Base-by-base conservation (phyloP, 2,329 filamentous ascomycete genomes). In the Raffaelea deltoideospora region DNA sequence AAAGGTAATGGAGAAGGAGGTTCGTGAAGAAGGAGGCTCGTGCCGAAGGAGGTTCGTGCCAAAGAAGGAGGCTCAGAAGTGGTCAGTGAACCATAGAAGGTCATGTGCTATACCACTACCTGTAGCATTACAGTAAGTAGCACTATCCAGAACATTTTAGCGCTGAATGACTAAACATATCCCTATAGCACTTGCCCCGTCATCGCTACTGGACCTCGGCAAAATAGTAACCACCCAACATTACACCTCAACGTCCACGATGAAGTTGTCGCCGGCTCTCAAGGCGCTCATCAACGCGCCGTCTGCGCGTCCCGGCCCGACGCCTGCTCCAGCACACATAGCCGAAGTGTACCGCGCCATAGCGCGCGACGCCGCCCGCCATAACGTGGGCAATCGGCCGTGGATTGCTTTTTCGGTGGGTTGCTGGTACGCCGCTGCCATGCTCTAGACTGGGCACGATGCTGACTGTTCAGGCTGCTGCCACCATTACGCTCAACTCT, bases 401-500 rank as follows among this genome's bases (percentile, higher is more conserved):
- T 85, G 78, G 77, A 55, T 84, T 14, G 69, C 72, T 14, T 57
- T 82, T 27, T 76, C 78, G 26, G 76, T 78, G 52, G 11, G 61
- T 47, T 5, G 20, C 15, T 15, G n/a, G n/a, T n/a, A n/a, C n/a
- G n/a, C n/a, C n/a, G n/a, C 10, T 13, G 9, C 7, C 13, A 13
- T 23, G 4, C 21, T 14, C 23, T 23, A 19, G n/a, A n/a, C n/a
- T n/a, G n/a, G n/a, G n/a, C 31, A n/a, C 17, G 5, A 30, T 19
- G 20, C 32, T 34, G n/a, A 34, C 19, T 11, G 15, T 19, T 11
- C 36, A 84, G 76, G 79, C 83, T 1, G 84, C 83, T 23, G 77
- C 83, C 15, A 85, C 82, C 2, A 82, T 88, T 60, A 90, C 84
- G 1, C 74, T 90, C 63, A 90, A 92, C 61, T 86, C 82, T 2